Evolutionary conservation across 148 eudicot species (phyloP), one percentile per base, ranked within the genome.

Genomic region (Cornus florida): DNA sequence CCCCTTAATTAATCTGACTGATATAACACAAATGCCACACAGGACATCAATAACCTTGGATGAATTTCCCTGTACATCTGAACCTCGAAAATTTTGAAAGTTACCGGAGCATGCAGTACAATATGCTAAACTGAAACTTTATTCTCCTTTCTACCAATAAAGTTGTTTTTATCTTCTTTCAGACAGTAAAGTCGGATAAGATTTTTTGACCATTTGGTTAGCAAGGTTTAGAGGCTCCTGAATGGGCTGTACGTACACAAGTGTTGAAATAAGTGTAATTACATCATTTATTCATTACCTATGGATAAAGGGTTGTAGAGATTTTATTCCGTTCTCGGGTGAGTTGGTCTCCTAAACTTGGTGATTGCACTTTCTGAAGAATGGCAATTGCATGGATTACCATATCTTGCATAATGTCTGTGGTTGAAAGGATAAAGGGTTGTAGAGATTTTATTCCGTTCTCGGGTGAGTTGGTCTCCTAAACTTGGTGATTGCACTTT

Each of bases 401-500:
- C 3, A 7, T 43, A 32, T 6, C 35, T 62, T 60, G 48, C 77
- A 62, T 75, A 53, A 17, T 75, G 39, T 62, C 50, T 59, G 46
- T 62, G 62, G 11, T 50, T 60, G 9, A 28, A 59, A 32, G 60
- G 39, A 17, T 72, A 13, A n/a, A n/a, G n/a, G n/a, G n/a, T 23
- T 31, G 59, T 38, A 19, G 67, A 35, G 53, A 72, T 41, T 41
- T 72, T 60, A 28, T 24, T 60, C 8, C 28, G 28, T 72, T 60
- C 24, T 16, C 67, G 43, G 41, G 33, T 13, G 24, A 33, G 31
- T 12, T 31, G 67, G 46, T 1, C 17, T 31, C 59, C 13, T 8
- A 75, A 35, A 57, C 50, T 62, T 75, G 69, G 28, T 33, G 77
- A 38, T 57, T 60, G 65, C 76, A 56, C 19, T 75, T 48, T 74